A percentile compares a stretch with the other conserved stretches of the same genome.
Evolutionary conservation across 352 stramenopile species (phyloP).

Genomic region (Pythium pyrilobum): DNA sequence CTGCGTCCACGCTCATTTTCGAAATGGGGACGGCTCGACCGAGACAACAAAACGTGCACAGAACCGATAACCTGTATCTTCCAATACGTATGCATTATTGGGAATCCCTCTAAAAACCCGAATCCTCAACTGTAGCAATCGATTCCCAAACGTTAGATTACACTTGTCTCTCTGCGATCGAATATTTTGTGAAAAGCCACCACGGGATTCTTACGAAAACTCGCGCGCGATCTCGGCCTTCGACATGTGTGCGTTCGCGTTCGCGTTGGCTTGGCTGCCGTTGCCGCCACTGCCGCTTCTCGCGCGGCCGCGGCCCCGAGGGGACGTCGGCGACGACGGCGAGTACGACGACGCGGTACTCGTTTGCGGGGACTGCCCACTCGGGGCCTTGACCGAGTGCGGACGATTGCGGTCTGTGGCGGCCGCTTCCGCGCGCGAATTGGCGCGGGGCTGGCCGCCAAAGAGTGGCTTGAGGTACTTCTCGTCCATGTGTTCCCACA

Average conservation of each 20-base stretch:
- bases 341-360: neutral
- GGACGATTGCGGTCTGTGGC: neutral
- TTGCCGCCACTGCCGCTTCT: neutral
- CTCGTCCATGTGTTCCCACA: slow-evolving; percentile 21
- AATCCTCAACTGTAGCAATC: no score
- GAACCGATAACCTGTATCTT: no score
- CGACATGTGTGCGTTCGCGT: slow-evolving; percentile 16
- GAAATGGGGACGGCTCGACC: no score
- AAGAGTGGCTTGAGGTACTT: slow-evolving; percentile 26
- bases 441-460: slow-evolving; percentile 11
- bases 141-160: no score
- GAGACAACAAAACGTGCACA: no score
- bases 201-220: slow-evolving; percentile 13
- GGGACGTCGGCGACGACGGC: slow-evolving; percentile 16
- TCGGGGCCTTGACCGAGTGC: no score
- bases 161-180: no score
- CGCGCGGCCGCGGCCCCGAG: slow-evolving; percentile 20
- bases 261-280: neutral
- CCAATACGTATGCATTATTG: no score
- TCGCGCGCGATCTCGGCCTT: slow-evolving; percentile 55
- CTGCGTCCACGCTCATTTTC: neutral
- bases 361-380: neutral
- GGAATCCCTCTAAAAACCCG: no score
- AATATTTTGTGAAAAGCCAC: slow-evolving; percentile 7
- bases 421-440: neutral